phyloP scores from a whole-genome alignment of 768 basidiomycete genomes.

The Lentinus brumalis region DNA sequence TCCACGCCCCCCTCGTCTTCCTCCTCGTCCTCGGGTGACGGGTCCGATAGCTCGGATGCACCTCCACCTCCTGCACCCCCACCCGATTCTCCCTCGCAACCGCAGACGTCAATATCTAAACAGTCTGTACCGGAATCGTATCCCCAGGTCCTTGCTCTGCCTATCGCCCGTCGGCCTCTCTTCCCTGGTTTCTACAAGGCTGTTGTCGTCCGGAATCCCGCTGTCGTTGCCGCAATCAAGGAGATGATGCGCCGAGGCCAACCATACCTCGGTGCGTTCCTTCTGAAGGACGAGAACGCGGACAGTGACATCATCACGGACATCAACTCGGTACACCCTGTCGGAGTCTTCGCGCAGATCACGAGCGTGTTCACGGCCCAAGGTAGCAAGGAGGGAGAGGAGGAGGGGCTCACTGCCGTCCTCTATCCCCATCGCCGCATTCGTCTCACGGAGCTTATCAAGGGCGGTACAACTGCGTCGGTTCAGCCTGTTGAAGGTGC shows the following conservation, averaged over 20 bases:
- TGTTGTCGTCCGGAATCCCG: constrained; percentile 88
- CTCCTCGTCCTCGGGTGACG: constrained; percentile 45
- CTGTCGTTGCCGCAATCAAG: constrained; percentile 90
- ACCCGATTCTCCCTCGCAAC: constrained; percentile 37
- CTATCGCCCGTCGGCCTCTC: constrained; percentile 91
- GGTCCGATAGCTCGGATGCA: constrained; percentile 37
- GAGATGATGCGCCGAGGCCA: constrained; percentile 97
- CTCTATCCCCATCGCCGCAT: constrained; percentile 93
- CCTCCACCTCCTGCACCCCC: constrained; percentile 41
- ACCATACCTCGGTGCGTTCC: constrained; percentile 95
- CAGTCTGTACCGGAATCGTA: constrained; percentile 89
- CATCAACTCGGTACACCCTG: constrained; percentile 83
- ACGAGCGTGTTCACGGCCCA: constrained; percentile 84
- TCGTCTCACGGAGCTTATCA: constrained; percentile 83
- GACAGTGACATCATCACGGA: constrained; percentile 94
- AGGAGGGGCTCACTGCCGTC: constrained; percentile 92
- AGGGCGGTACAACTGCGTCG: constrained; percentile 41
- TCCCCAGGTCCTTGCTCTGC: constrained; percentile 92
- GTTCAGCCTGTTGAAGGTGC: constrained; percentile 34
- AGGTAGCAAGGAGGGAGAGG: constrained; percentile 65
- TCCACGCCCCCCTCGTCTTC: constrained; percentile 41
- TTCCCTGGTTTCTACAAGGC: constrained; percentile 99
- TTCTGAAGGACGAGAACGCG: constrained; percentile 90
- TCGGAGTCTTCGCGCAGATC: constrained; percentile 97
- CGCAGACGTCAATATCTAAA: constrained; percentile 68